Percentiles rank a stretch among this genome's conserved stretches.
Evolutionary conservation across 345 rosid genomes (phyloP).

Genomic region (Mangifera indica): DNA sequence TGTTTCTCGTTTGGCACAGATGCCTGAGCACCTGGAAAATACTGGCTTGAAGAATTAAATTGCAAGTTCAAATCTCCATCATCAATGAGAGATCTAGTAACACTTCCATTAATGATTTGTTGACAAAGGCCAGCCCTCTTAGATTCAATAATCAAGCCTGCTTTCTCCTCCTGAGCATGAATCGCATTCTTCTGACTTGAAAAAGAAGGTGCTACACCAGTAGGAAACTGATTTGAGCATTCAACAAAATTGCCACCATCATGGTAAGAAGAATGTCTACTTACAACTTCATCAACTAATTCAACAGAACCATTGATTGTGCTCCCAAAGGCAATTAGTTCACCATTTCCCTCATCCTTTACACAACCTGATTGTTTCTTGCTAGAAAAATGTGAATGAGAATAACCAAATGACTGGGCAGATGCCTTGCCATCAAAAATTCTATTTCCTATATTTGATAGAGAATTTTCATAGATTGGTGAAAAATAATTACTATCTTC

Average conservation of each 20-base stretch:
- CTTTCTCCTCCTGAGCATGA: slow-evolving; percentile 28
- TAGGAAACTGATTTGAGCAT: slow-evolving; percentile 32
- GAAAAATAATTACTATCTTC: slow-evolving; percentile 33
- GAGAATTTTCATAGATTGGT: slow-evolving; percentile 30
- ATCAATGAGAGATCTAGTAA: slow-evolving; percentile 19
- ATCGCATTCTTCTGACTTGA: slow-evolving; percentile 17
- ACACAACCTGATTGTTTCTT: slow-evolving; percentile 21
- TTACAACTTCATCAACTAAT: slow-evolving; percentile 18
- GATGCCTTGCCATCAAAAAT: slow-evolving; percentile 23
- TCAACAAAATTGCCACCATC: slow-evolving; percentile 27
- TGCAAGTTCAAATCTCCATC: slow-evolving; percentile 32
- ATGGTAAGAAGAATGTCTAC: slow-evolving; percentile 19
- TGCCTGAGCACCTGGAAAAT: slow-evolving; percentile 29
- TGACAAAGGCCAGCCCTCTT: slow-evolving; percentile 26
- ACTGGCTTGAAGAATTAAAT: slow-evolving; percentile 34
- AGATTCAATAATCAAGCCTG: slow-evolving; percentile 26
- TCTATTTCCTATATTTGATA: slow-evolving; percentile 29
- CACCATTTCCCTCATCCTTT: slow-evolving; percentile 32
- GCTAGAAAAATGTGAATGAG: slow-evolving; percentile 25
- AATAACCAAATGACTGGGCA: slow-evolving; percentile 26
- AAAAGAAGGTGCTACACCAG: slow-evolving; percentile 26
- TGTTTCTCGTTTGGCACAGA: slow-evolving; percentile 31
- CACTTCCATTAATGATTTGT: slow-evolving; percentile 30
- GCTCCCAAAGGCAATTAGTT: slow-evolving; percentile 28
- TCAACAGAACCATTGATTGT: slow-evolving; percentile 31